Evolutionary conservation across 2,329 filamentous ascomycete genomes (phyloP), one percentile per base, ranked within the genome.

Genomic region (Fusarium scirpi): DNA sequence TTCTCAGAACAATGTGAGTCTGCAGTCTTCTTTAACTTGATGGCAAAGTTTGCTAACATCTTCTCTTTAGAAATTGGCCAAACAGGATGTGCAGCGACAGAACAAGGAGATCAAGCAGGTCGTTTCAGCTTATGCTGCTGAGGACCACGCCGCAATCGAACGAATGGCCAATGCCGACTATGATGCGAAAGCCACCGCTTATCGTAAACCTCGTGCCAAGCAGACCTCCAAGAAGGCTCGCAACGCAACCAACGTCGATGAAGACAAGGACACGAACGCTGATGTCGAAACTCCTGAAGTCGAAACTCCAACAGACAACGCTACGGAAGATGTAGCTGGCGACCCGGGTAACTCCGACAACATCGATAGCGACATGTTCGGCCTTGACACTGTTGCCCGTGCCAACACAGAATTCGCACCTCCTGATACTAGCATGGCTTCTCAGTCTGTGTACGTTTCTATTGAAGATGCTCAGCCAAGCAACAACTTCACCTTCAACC

Each of bases 1-100:
- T 15, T 46, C 20, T 8, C 40, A 43, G 41, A 45, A 38, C n/a
- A n/a, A 43, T 10, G 63, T 66, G 60, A 62, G 63, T 67, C 15
- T 38, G 10, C 12, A n/a, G 8, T 34, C 38, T 25, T 34, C 9
- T 8, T 16, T 13, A 30, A 22, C 24, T 18, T 41, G 22, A 9
- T 8, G 18, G 12, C 2, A 24, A 15, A 34, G 6, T 8, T 16
- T 25, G 43, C 55, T 66, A 32, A 66, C 55, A 24, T 16, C 3
- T 51, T 38, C 12, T 32, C 18, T 62, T 6, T 18, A 66, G 63
- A 25, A 27, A 38, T 30, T 61, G 15, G 5, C 30, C 8, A 61
- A 32, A 27, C 40, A 38, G 12, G 62, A 66, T 29, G n/a, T 30
- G 24, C 30, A 30, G 12, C 22, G 53, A 49, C 32, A 41, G 44